Evolutionary conservation across 768 basidiomycete genomes (phyloP), one percentile per base, ranked within the genome.

Genomic region (Termitomyces sp.): DNA sequence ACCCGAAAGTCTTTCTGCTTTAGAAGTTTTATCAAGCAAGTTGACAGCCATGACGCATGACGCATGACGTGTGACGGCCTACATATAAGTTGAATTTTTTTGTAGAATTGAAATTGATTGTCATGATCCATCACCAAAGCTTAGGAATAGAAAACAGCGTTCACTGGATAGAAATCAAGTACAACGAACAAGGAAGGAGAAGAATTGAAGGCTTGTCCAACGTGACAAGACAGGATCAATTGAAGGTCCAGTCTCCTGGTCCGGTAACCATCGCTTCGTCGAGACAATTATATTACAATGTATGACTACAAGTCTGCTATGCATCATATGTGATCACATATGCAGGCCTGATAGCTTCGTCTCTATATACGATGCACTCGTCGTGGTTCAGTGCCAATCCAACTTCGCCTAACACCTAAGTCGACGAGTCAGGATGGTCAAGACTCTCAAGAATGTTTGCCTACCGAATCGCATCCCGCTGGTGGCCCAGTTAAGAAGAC

Each of bases 301-400:
- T n/a, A 8, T 41, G 9, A 9, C 39, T n/a, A 9, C 6, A 41
- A n/a, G n/a, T 20, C n/a, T 20, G n/a, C 47, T 42, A 53, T 54
- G 41, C 48, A 13, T 86, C 85, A 59, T 87, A 89, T 70, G 87
- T 79, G 31, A 89, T 81, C 32, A 89, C 72, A 66, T 84, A 89
- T 18, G 86, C 85, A 3, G 87, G 86, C 41, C 86, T 72, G 46
- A 88, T 86, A 2, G 87, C 87, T 61, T 88, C 84, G 66, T 88
- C 84, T 42, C 74, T 71, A 64, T 88, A 89, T 24, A 88, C 86
- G 12, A 89, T 78, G 34, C 86, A 68, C 63, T 88, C 87, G 63
- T 89, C 87, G 48, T 88, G 84, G 61, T 88, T 87, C 31, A 88
- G 68, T 48, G 76, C 78, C 14, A 82, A 83, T 13, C 85, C 85